phyloP scores from a whole-genome alignment of 768 basidiomycete species.

The Suillus weaverae region DNA sequence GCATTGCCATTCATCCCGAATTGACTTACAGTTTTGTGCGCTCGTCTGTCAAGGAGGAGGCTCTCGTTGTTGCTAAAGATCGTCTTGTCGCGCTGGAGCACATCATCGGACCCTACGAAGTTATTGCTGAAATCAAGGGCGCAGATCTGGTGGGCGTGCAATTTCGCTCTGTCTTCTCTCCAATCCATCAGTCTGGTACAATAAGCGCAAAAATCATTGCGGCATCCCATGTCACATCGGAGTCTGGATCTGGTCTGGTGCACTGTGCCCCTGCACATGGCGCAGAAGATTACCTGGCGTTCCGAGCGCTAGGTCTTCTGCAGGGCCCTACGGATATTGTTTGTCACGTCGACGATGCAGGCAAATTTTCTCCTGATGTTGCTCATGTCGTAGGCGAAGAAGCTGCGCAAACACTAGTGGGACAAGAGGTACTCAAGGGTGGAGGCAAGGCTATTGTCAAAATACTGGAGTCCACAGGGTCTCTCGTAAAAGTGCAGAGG shows the following conservation, averaged over 20 bases:
- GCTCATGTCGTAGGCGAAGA: slow-evolving; percentile 55
- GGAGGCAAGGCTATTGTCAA: slow-evolving; percentile 69
- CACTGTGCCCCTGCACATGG: slow-evolving; percentile 97
- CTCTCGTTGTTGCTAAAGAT: slow-evolving; percentile 53
- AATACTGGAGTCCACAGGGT: slow-evolving; percentile 52
- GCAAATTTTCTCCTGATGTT: slow-evolving; percentile 65
- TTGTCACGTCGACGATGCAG: slow-evolving; percentile 82
- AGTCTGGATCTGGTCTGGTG: slow-evolving; percentile 93
- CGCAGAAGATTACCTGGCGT: slow-evolving; percentile 84
- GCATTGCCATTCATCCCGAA: slow-evolving; percentile 81
- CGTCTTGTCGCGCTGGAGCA: slow-evolving; percentile 40
- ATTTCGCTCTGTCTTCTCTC: slow-evolving; percentile 64
- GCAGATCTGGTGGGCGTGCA: slow-evolving; percentile 56
- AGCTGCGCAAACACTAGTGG: slow-evolving; percentile 49
- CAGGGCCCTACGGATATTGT: slow-evolving; percentile 44
- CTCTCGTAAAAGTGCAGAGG: slow-evolving; percentile 63
- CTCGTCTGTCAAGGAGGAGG: slow-evolving; percentile 23
- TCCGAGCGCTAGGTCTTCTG: slow-evolving; percentile 58
- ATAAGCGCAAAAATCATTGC: slow-evolving; percentile 50
- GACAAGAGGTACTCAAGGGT: slow-evolving; percentile 69
- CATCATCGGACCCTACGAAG: slow-evolving; percentile 22
- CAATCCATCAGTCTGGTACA: slow-evolving; percentile 15
- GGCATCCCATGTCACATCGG: slow-evolving; percentile 76
- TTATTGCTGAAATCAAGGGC: slow-evolving; percentile 24
- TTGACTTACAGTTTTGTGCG: slow-evolving; percentile 63